A percentile compares a stretch with the other conserved stretches of the same genome.
Conservation (phyloP, 371 early-diverging fungal species). For the Rhizopus delemar region DNA sequence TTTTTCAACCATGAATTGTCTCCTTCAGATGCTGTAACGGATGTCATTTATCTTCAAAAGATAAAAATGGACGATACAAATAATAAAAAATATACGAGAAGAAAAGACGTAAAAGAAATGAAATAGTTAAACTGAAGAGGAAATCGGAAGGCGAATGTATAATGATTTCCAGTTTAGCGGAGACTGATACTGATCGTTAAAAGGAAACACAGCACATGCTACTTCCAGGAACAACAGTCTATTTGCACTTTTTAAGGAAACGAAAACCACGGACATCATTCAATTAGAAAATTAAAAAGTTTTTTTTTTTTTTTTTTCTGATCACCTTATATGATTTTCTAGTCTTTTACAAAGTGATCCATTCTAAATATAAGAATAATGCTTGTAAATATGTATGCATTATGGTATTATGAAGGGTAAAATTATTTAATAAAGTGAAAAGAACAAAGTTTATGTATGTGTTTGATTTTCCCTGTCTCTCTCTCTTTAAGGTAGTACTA, state of each 20-base stretch:
- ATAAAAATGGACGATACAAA: too few relatives aligned
- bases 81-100: neutral
- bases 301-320: too few relatives aligned
- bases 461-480: too few relatives aligned
- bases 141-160: neutral
- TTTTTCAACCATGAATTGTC: conserved; percentile 26
- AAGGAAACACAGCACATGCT: conserved; percentile 5
- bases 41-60: conserved; percentile 4
- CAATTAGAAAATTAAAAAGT: neutral
- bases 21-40: conserved; percentile 8
- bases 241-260: neutral
- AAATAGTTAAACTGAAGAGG: neutral
- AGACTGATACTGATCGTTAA: neutral
- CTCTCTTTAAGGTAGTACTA: too few relatives aligned
- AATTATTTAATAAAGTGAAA: too few relatives aligned
- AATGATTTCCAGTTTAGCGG: conserved; percentile 1
- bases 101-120: neutral
- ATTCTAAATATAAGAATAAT: too few relatives aligned
- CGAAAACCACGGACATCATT: neutral
- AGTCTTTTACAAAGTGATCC: too few relatives aligned
- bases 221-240: conserved; percentile 2
- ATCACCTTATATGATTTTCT: too few relatives aligned
- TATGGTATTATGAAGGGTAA: too few relatives aligned
- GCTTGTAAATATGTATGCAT: too few relatives aligned
- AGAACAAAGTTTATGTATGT: too few relatives aligned